Evolutionary conservation across 805 yeast genomes (phyloP).

Genomic region (Candida dajiaensis): DNA sequence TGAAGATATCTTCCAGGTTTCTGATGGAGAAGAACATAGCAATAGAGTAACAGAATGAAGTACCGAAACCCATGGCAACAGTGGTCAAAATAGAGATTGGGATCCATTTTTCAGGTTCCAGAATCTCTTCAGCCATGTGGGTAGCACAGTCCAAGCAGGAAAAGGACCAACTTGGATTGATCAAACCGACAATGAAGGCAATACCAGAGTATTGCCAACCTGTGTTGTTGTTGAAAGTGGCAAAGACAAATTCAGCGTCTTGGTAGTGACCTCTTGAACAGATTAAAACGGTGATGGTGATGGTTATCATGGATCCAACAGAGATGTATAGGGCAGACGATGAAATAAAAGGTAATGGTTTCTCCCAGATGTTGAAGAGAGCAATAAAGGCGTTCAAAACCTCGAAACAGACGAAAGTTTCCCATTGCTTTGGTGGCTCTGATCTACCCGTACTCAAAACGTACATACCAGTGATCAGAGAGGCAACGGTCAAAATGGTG

Average conservation of each 20-base stretch:
- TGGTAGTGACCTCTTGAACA: slow-evolving; percentile 47
- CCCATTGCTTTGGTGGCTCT: slow-evolving; percentile 40
- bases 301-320: slow-evolving; percentile 42
- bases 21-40: slow-evolving; percentile 53
- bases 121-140: slow-evolving; percentile 64
- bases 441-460: slow-evolving; percentile 29
- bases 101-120: slow-evolving; percentile 44
- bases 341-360: slow-evolving; percentile 43
- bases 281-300: slow-evolving; percentile 45
- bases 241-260: slow-evolving; percentile 44
- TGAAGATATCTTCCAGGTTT: slow-evolving; percentile 41
- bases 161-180: slow-evolving; percentile 64
- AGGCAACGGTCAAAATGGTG: slow-evolving; percentile 46
- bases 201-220: slow-evolving; percentile 54
- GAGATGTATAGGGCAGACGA: slow-evolving; percentile 44
- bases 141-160: slow-evolving; percentile 64
- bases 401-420: slow-evolving; percentile 44
- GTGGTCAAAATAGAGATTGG: slow-evolving; percentile 57
- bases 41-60: slow-evolving; percentile 44
- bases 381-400: slow-evolving; percentile 36
- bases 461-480: slow-evolving; percentile 43
- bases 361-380: slow-evolving; percentile 42
- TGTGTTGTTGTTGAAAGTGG: slow-evolving; percentile 44
- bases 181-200: slow-evolving; percentile 57
- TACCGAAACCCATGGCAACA: slow-evolving; percentile 55